These are phyloP conservation scores for Haemoproteus tartakovskyi DNA, from an alignment of 169 alveolate genomes.

Conservation along the genomic window DNA sequence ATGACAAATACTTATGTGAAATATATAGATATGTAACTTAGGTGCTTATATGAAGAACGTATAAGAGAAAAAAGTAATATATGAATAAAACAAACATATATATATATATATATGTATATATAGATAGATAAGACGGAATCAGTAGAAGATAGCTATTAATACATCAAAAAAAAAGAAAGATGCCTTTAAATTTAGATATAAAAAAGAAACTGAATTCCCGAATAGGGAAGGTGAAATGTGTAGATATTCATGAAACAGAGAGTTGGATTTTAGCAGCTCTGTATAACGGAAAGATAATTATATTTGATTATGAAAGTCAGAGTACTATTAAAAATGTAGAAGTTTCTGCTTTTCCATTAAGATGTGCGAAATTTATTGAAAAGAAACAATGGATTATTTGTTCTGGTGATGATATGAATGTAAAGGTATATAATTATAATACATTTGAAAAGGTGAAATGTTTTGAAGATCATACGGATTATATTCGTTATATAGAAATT, in stretches of 20 bases:
- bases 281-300: conserved; percentile 90
- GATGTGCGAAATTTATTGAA: conserved; percentile 94
- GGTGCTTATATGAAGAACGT: no score
- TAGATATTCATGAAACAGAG: conserved; percentile 93
- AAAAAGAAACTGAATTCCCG: conserved; percentile 91
- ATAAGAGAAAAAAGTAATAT: no score
- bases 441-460: conserved; percentile 93
- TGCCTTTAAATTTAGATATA: conserved; percentile 92
- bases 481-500: conserved; percentile 93
- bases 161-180: conserved; percentile 35
- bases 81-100: no score
- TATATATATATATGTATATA: no score
- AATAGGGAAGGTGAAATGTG: conserved; percentile 94
- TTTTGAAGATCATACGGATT: conserved; percentile 97
- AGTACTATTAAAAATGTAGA: conserved; percentile 91
- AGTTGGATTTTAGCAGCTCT: conserved; percentile 95
- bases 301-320: conserved; percentile 87
- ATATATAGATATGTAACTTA: no score
- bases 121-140: no score
- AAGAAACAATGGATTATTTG: conserved; percentile 93
- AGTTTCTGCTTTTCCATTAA: conserved; percentile 90
- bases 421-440: conserved; percentile 94
- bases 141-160: no score
- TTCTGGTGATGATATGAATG: conserved; percentile 92
- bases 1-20: no score